These are phyloP conservation scores for Pseudovirgaria hyperparasitica DNA, from an alignment of 2,329 filamentous ascomycete species.

Conservation along the genomic window DNA sequence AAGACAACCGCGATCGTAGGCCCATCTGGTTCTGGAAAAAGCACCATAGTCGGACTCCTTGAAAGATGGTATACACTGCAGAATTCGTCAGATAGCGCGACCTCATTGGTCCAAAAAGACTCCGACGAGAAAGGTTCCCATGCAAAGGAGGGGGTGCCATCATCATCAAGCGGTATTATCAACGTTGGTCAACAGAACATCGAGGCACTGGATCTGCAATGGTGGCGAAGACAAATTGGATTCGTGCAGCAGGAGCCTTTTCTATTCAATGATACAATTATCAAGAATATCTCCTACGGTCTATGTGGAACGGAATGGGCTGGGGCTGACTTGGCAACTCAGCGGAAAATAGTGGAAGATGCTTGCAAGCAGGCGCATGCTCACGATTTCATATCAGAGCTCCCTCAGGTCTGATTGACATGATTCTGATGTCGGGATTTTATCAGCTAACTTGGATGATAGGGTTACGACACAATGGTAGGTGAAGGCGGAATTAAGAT, in stretches of 20 bases:
- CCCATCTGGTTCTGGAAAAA: conserved; percentile 60
- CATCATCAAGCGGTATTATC: conserved; percentile 20
- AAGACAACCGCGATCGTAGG: conserved; percentile 65
- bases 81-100: conserved; percentile 4
- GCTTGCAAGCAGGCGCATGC: conserved; percentile 26
- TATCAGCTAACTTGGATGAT: background rate
- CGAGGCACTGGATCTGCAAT: conserved; percentile 22
- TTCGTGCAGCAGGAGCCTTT: conserved; percentile 29
- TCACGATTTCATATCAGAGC: conserved; percentile 22
- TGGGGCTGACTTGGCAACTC: conserved; percentile 39
- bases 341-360: conserved; percentile 39
- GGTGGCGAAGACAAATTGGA: conserved; percentile 35
- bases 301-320: conserved; percentile 33
- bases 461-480: conserved; percentile 61
- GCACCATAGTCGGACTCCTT: conserved; percentile 57
- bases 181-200: conserved; percentile 16
- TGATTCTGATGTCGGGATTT: background rate
- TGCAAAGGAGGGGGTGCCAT: conserved; percentile 10
- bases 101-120: conserved; percentile 4
- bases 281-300: conserved; percentile 26
- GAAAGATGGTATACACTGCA: conserved; percentile 57
- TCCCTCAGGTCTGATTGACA: conserved; percentile 12
- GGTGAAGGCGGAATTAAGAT: conserved; percentile 68
- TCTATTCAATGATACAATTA: conserved; percentile 27
- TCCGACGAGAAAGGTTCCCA: conserved; percentile 6